These are phyloP conservation scores for Penicillium sclerotigenum DNA, from an alignment of 2,329 filamentous ascomycete genomes.

Conservation along the genomic window DNA sequence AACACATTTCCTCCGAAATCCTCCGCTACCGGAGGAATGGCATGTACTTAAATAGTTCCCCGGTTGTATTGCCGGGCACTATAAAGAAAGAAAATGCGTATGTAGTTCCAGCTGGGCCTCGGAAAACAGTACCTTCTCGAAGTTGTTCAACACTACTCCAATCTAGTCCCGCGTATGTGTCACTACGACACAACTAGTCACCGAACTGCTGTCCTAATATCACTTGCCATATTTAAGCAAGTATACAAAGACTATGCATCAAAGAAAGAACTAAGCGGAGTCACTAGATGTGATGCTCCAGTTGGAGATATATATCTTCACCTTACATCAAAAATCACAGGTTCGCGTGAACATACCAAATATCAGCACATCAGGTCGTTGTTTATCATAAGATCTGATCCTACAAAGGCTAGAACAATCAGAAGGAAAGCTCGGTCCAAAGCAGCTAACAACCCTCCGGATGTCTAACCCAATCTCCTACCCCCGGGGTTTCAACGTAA, in stretches of 20 bases:
- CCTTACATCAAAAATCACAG: not conserved
- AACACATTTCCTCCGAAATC: slow-evolving; percentile 1
- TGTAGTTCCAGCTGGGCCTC: not conserved
- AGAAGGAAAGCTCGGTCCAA: not conserved
- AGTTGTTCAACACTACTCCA: not conserved
- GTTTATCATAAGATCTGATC: not conserved
- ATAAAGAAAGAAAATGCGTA: not conserved
- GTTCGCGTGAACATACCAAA: no score
- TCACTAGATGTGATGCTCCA: no score
- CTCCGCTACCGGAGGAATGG: not conserved
- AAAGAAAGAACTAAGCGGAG: no score
- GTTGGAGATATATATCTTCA: not conserved
- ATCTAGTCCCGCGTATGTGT: not conserved
- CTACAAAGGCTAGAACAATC: not conserved
- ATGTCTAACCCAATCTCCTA: not conserved
- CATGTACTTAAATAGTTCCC: not conserved
- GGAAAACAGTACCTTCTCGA: not conserved
- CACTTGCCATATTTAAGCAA: not conserved
- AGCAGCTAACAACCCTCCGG: not conserved
- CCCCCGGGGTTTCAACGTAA: not conserved
- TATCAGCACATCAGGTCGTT: not conserved
- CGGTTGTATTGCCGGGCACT: not conserved
- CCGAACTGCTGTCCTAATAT: not conserved
- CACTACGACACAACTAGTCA: not conserved
- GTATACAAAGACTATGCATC: not conserved